Evolutionary conservation across 768 basidiomycete species (phyloP), one percentile per base, ranked within the genome.

Genomic region (Phylloporus arenicola): DNA sequence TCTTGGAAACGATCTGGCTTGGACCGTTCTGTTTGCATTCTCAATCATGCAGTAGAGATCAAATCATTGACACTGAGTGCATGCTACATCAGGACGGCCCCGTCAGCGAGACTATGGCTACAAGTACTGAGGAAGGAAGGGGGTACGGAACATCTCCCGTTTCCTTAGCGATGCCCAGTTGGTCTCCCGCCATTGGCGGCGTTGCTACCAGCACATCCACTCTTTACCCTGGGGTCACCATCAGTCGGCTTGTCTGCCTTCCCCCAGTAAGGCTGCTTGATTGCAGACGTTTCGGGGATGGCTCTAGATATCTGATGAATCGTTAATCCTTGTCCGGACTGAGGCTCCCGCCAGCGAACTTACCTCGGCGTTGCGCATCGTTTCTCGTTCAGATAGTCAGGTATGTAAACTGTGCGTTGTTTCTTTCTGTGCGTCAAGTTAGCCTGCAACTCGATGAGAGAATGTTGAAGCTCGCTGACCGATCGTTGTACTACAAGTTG

Each of bases 231-330:
- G 10, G 33, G 43, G 2, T 20, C 33, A 9, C 8, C 0, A 0
- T 24, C 46, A 20, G 24, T 1, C 0, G 0, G 30, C 1, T 3
- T 6, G 0, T 45, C 22, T 0, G 1, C 1, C 14, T 46, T 56
- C 0, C 54, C 63, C 42, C 53, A 47, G 14, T 54, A 61, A 12
- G 53, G 54, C 14, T 52, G 51, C n/a, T 58, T 65, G 45, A 51
- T 45, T 6, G 45, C 39, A 7, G 27, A 25, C 13, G 22, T 47
- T 33, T 6, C 6, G 25, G 50, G 41, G 6, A 31, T 16, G 25
- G 30, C 8, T 17, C 30, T 25, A 3, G 3, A 29, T 41, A 49
- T 16, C 63, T 63, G n/a, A 20, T 13, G 1, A 16, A 3, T 10
- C 29, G 45, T 62, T 45, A 57, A 41, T 37, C 13, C 7, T 38